Evolutionary conservation across 2,329 filamentous ascomycete species (phyloP), one percentile per base, ranked within the genome.

Genomic region (Cercospora sesami): DNA sequence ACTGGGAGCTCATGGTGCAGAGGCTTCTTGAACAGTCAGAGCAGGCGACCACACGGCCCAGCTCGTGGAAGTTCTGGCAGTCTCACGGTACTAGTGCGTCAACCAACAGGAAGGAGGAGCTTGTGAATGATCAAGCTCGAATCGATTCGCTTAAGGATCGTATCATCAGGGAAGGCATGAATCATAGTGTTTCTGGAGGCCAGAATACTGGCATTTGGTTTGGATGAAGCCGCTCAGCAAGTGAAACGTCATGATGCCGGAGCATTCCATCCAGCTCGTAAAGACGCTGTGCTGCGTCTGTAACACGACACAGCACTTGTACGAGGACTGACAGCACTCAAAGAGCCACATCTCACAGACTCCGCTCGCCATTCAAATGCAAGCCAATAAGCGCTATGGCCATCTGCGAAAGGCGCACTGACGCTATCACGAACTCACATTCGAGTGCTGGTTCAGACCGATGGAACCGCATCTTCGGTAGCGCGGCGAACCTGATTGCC

Each of bases 1-100:
- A 97, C 77, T 97, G 94, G 94, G 86, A 86, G 58, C 86, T 84
- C 30, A 98, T 98, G 91, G 89, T 95, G 21, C 82, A 83, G 10
- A 84, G 85, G 66, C 30, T 51, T 39, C 39, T 36, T 26, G 48
- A 23, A 30, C 70, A 23, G 66, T 70, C 63, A 65, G 70, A 36
- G 74, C 69, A 2, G 73, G 74, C 55, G 69, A 71, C 4, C 31
- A 69, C n/a, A 33, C 68, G 60, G 68, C 65, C 4, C 67, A 69
- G 28, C 61, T 55, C 57, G 69, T 74, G 68, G 71, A 72, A 36
- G 62, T 71, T 69, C 68, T 74, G 59, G 75, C 72, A 39, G 64
- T 70, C 55, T 61, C 63, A 8, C 58, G 62, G 16, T 65, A 70
- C 16, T 61, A 10, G 72, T 73, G 45, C 48, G 70, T 58, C 53